phyloP scores from a whole-genome alignment of 164 flowering plant species.

The Taxillus chinensis region DNA sequence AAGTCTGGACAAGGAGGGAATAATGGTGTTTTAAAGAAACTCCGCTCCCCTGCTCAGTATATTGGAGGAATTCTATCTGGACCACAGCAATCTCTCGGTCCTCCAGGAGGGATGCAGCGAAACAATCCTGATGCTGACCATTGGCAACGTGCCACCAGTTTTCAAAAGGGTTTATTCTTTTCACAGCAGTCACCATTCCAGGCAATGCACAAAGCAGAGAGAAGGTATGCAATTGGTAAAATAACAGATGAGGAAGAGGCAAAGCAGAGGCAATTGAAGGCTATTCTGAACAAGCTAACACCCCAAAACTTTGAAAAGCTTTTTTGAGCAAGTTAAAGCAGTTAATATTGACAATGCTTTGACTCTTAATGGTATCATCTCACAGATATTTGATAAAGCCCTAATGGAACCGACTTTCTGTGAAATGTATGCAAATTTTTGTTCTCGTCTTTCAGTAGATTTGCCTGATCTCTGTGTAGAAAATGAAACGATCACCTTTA shows the following conservation, averaged over 20 bases:
- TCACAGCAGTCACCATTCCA: constrained; percentile 55
- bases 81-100: constrained; percentile 43
- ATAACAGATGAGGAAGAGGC: constrained; percentile 57
- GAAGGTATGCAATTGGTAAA: constrained; percentile 70
- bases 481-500: constrained; percentile 65
- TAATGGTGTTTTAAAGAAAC: constrained; percentile 62
- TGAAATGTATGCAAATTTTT: constrained; percentile 89
- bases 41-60: constrained; percentile 45
- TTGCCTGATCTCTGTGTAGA: constrained; percentile 60
- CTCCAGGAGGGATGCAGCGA: constrained; percentile 51
- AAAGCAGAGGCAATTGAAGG: constrained; percentile 72
- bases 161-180: constrained; percentile 58
- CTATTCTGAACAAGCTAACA: constrained; percentile 74
- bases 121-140: constrained; percentile 55
- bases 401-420: constrained; percentile 86
- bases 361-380: constrained; percentile 64
- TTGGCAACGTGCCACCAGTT: constrained; percentile 44
- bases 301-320: constrained; percentile 82
- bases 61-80: constrained; percentile 64
- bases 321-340: constrained; percentile 67
- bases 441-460: constrained; percentile 50
- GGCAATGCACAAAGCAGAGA: constrained; percentile 74
- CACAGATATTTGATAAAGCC: constrained; percentile 87
- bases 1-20: constrained; percentile 67
- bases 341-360: constrained; percentile 64